Evolutionary conservation across 371 early-diverging fungal genomes (phyloP).

Genomic region (Catenaria anguillulae): DNA sequence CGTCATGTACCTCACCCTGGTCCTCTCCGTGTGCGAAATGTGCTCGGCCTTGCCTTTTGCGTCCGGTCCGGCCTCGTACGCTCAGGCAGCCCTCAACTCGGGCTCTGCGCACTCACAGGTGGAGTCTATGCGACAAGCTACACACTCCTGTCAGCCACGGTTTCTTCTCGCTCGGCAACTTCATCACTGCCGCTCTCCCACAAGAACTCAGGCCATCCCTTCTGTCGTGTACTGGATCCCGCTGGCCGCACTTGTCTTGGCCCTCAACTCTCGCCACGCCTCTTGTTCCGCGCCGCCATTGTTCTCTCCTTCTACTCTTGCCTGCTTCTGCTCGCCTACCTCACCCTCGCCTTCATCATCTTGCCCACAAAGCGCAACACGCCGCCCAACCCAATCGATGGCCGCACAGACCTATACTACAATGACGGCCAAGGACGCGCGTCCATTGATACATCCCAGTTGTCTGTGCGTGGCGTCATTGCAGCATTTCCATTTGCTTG

Average conservation of each 20-base stretch:
- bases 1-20: neutral
- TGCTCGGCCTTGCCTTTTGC: neutral
- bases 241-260: neutral
- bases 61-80: neutral
- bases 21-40: neutral
- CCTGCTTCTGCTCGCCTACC: neutral
- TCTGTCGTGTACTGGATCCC: neutral
- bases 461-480: too few species aligned
- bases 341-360: neutral
- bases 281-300: neutral
- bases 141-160: neutral
- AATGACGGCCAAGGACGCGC: too few species aligned
- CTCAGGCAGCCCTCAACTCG: neutral
- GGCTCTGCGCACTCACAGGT: neutral
- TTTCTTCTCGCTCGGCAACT: neutral
- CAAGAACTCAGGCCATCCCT: neutral
- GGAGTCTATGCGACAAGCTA: neutral
- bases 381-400: too few species aligned
- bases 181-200: neutral
- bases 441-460: too few species aligned
- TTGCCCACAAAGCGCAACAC: too few species aligned
- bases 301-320: neutral
- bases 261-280: neutral
- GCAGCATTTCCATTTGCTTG: too few species aligned
- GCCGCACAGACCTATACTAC: too few species aligned